Percentiles rank a stretch among this genome's conserved stretches.
phyloP scores from a whole-genome alignment of 768 basidiomycete species.

The Russula sp. region DNA sequence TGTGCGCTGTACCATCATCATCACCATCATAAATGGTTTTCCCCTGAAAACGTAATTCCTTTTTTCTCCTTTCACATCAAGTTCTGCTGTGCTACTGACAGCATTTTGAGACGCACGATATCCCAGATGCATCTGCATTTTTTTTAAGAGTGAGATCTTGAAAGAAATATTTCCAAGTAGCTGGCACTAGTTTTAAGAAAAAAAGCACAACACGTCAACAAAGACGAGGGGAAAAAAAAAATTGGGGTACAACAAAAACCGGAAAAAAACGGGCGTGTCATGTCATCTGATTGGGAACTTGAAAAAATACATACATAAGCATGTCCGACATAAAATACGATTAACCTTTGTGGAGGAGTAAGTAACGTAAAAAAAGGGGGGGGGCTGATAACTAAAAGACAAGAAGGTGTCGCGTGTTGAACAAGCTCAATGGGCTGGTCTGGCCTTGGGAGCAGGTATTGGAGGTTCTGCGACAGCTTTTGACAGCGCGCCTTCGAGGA shows the following conservation, averaged over 20 bases:
- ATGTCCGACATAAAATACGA: not conserved
- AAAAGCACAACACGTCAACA: not conserved
- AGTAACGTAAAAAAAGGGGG: constrained; percentile 1
- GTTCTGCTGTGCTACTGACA: not conserved
- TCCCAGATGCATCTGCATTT: too few relatives aligned
- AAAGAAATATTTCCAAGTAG: not conserved
- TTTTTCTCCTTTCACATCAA: too few relatives aligned
- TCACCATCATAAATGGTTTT: too few relatives aligned
- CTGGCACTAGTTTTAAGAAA: not conserved
- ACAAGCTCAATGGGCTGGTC: not conserved
- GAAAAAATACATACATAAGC: not conserved
- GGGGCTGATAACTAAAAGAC: not conserved
- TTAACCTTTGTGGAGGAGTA: not conserved
- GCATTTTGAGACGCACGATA: not conserved
- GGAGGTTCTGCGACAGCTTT: constrained; percentile 8
- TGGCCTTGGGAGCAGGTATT: constrained; percentile 36
- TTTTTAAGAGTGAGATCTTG: not conserved
- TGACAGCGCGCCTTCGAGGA: constrained; percentile 13
- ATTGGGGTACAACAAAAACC: not conserved
- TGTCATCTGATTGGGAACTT: not conserved
- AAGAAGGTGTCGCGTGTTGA: not conserved
- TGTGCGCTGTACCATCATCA: too few relatives aligned
- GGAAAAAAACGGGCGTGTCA: not conserved
- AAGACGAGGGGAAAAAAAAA: not conserved
- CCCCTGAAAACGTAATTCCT: too few relatives aligned